Evolutionary conservation across 352 stramenopile species (phyloP).

Genomic region (Phytophthora ramorum): DNA sequence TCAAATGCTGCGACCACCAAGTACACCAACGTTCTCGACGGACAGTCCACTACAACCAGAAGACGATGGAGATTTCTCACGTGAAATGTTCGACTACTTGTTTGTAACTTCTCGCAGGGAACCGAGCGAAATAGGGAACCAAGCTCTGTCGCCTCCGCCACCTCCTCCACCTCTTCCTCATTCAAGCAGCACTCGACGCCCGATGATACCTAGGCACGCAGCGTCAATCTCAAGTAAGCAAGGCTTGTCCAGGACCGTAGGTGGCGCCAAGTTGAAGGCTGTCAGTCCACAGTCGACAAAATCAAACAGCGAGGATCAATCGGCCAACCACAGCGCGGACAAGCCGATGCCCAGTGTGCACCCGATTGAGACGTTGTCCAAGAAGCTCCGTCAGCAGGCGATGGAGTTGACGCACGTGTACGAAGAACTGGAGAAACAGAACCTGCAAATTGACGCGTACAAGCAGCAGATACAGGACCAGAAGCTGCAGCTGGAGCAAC

Average conservation of each 20-base stretch:
- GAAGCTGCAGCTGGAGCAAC: slow-evolving; percentile 52
- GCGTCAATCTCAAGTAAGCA: not conserved
- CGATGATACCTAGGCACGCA: slow-evolving; percentile 3
- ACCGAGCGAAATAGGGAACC: slow-evolving; percentile 16
- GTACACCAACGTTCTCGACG: slow-evolving; percentile 22
- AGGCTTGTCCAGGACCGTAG: not conserved
- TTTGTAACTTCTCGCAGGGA: slow-evolving; percentile 20
- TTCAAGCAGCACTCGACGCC: slow-evolving; percentile 2
- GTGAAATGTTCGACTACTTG: slow-evolving; percentile 11
- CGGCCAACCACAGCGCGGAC: slow-evolving; percentile 14
- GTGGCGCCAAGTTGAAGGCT: slow-evolving; percentile 4
- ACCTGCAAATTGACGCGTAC: slow-evolving; percentile 44
- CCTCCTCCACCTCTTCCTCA: slow-evolving; percentile 22
- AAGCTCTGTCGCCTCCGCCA: slow-evolving; percentile 28
- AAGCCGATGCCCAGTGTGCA: slow-evolving; percentile 40
- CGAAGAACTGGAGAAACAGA: slow-evolving; percentile 72
- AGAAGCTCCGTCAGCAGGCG: slow-evolving; percentile 78
- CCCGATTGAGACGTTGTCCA: slow-evolving; percentile 71
- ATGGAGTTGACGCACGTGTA: slow-evolving; percentile 76
- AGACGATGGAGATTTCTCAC: slow-evolving; percentile 13
- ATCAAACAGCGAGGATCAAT: slow-evolving; percentile 1
- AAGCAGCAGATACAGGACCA: slow-evolving; percentile 50
- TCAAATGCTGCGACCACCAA: slow-evolving; percentile 39
- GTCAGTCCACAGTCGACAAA: slow-evolving; percentile 7
- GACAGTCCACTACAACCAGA: slow-evolving; percentile 11